phyloP scores from a whole-genome alignment of 345 rosid genomes.

The Fremontodendron californicum region DNA sequence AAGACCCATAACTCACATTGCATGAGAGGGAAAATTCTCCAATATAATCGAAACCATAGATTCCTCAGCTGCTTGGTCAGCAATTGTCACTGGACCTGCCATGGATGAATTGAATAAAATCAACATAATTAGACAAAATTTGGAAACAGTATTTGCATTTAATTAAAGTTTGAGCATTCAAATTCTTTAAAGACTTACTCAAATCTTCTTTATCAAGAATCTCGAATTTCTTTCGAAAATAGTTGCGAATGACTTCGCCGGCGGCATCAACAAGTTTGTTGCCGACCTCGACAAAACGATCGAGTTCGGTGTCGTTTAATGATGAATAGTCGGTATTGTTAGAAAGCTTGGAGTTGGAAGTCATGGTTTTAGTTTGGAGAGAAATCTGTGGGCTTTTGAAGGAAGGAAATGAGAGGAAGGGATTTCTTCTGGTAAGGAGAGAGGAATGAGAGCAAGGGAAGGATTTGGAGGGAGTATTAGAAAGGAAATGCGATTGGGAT shows the following conservation, averaged over 20 bases:
- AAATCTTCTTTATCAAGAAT: conserved; percentile 73
- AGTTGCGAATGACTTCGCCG: conserved; percentile 71
- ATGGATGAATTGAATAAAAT: background rate
- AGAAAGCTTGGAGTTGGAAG: conserved; percentile 27
- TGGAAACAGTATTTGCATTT: background rate
- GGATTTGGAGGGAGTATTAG: conserved; percentile 1
- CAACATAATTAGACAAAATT: background rate
- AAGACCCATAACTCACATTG: conserved; percentile 49
- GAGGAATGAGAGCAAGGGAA: background rate
- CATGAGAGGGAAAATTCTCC: conserved; percentile 80
- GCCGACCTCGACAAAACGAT: conserved; percentile 50
- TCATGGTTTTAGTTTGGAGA: conserved; percentile 27
- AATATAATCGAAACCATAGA: conserved; percentile 69
- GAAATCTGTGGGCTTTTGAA: background rate
- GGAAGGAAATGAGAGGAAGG: conserved; percentile 17
- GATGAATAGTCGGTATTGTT: conserved; percentile 6
- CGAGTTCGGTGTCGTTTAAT: conserved; percentile 34
- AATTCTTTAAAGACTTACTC: conserved; percentile 39
- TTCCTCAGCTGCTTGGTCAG: conserved; percentile 88
- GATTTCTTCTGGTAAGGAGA: background rate
- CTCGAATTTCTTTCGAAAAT: conserved; percentile 75
- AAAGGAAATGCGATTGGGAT: conserved; percentile 7
- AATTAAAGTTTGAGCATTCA: background rate
- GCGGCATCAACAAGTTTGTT: conserved; percentile 73
- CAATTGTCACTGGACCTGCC: conserved; percentile 97